Conservation (phyloP, 2,329 filamentous ascomycete genomes). For the Aureobasidium sp. region DNA sequence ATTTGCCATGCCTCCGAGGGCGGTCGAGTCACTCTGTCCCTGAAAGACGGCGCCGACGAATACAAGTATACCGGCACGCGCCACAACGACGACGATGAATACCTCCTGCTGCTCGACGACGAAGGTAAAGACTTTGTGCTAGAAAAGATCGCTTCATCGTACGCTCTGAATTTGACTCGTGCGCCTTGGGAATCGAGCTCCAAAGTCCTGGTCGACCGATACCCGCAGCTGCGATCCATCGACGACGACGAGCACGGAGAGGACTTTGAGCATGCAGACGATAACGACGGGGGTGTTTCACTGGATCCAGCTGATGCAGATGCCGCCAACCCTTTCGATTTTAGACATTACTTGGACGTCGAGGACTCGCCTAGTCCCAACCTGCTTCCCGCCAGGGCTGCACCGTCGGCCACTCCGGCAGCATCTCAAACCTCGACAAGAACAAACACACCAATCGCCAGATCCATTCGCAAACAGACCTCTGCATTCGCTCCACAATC, state of each 20-base stretch:
- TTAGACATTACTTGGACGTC: slow-evolving; percentile 38
- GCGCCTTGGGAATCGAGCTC: slow-evolving; percentile 59
- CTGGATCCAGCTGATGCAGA: slow-evolving; percentile 31
- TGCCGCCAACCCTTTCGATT: slow-evolving; percentile 42
- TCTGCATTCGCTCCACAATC: slow-evolving; percentile 6
- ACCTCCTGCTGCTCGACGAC: slow-evolving; percentile 75
- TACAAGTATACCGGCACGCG: slow-evolving; percentile 36
- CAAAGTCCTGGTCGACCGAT: slow-evolving; percentile 57
- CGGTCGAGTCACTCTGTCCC: slow-evolving; percentile 16
- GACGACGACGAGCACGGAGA: slow-evolving; percentile 23
- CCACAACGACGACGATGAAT: slow-evolving; percentile 56
- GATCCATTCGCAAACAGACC: slow-evolving; percentile 14
- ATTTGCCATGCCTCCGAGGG: slow-evolving; percentile 16
- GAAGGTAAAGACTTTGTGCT: slow-evolving; percentile 69
- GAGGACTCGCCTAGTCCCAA: slow-evolving; percentile 23
- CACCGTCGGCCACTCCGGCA: slow-evolving; percentile 21
- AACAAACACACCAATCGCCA: slow-evolving; percentile 15
- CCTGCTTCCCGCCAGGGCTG: slow-evolving; percentile 18
- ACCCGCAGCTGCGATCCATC: slow-evolving; percentile 46
- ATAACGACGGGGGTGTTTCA: slow-evolving; percentile 25
- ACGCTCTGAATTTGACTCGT: slow-evolving; percentile 77
- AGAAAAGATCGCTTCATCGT: slow-evolving; percentile 71
- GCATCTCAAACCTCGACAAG: slow-evolving; percentile 12
- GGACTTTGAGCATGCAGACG: slow-evolving; percentile 18
- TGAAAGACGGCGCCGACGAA: slow-evolving; percentile 27